Conservation (phyloP, 495 filamentous ascomycete species). For the Penicillium pancosmium region DNA sequence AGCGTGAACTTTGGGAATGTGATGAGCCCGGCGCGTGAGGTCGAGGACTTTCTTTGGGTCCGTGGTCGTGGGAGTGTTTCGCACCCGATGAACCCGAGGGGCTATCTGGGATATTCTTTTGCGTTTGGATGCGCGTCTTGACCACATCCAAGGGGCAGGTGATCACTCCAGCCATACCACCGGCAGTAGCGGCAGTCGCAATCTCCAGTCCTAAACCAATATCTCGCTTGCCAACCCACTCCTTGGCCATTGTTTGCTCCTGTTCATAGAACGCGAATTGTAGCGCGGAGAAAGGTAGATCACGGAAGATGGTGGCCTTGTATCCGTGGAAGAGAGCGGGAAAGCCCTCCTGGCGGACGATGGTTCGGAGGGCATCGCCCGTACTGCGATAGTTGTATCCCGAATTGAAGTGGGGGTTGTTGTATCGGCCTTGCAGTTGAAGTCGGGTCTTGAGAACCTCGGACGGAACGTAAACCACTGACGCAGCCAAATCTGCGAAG, state of each 20-base stretch:
- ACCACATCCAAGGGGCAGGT: slow-evolving; percentile 97
- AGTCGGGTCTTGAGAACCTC: slow-evolving; percentile 96
- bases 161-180: slow-evolving; percentile 89
- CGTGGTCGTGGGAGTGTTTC: slow-evolving; percentile 30
- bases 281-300: slow-evolving; percentile 91
- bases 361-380: slow-evolving; percentile 78
- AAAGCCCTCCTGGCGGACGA: slow-evolving; percentile 78
- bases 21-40: slow-evolving; percentile 31
- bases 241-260: slow-evolving; percentile 76
- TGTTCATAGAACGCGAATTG: slow-evolving; percentile 99
- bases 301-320: slow-evolving; percentile 89
- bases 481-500: slow-evolving; percentile 87
- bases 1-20: slow-evolving; percentile 32
- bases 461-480: slow-evolving; percentile 89
- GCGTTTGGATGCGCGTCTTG: slow-evolving; percentile 96
- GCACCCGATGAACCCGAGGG: slow-evolving; percentile 19
- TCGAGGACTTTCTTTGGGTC: slow-evolving; percentile 41
- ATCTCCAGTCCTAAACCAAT: slow-evolving; percentile 87
- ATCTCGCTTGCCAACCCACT: slow-evolving; percentile 70
- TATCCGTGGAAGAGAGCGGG: slow-evolving; percentile 91
- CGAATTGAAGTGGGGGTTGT: slow-evolving; percentile 89
- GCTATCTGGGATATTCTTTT: slow-evolving; percentile 60
- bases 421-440: slow-evolving; percentile 90
- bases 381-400: slow-evolving; percentile 93
- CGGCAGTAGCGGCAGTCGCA: slow-evolving; percentile 85